phyloP scores from a whole-genome alignment of 371 early-diverging fungal genomes.

The Rhizomucor miehei region DNA sequence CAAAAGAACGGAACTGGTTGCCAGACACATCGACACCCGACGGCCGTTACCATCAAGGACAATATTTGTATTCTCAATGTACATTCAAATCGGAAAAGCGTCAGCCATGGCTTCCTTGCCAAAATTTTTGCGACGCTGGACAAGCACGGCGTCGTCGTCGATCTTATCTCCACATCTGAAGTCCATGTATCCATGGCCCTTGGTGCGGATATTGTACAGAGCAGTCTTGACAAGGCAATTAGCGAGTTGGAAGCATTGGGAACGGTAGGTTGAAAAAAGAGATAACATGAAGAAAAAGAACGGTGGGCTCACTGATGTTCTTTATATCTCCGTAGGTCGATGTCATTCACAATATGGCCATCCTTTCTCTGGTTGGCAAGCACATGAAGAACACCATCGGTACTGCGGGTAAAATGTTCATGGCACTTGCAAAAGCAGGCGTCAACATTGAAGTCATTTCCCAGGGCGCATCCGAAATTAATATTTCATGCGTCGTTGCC shows the following conservation, averaged over 20 bases:
- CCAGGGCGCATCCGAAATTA: constrained; percentile 96
- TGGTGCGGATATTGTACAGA: constrained; percentile 55
- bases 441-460: constrained; percentile 98
- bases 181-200: constrained; percentile 97
- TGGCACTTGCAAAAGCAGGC: constrained; percentile 79
- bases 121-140: constrained; percentile 90
- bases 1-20: too few species aligned
- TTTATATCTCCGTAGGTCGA: constrained; percentile 54
- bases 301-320: not conserved
- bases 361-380: constrained; percentile 92
- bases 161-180: constrained; percentile 94
- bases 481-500: constrained; percentile 94
- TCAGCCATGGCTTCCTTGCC: constrained; percentile 94
- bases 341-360: constrained; percentile 82
- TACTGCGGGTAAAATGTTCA: constrained; percentile 92
- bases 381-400: constrained; percentile 96
- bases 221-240: constrained; percentile 64
- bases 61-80: constrained; percentile 90
- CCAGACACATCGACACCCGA: constrained; percentile 61
- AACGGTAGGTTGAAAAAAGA: constrained; percentile 34
- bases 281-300: too few species aligned
- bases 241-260: constrained; percentile 63
- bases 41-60: constrained; percentile 97
- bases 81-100: constrained; percentile 91
- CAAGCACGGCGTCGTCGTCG: constrained; percentile 85